Base-by-base conservation (phyloP, 31 red algal genomes). In the Asparagopsis taxiformis region DNA sequence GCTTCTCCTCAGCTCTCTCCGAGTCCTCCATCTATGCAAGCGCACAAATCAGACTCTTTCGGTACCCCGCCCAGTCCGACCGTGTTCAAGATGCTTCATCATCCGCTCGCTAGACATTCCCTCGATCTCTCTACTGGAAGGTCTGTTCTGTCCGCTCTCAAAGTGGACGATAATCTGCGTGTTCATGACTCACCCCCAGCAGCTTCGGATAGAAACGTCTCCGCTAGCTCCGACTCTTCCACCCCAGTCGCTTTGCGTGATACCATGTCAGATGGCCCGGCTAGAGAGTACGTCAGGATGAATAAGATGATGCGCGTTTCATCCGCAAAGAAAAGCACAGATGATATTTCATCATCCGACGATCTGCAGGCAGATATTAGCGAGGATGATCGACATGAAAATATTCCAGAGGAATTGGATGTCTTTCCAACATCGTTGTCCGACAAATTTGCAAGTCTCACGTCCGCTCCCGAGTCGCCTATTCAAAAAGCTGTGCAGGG, bases 361-460 rank as follows among this genome's bases (percentile, higher is more conserved):
- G 41, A 46, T 13, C 13, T 46, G 41, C 41, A 46, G 41, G 41
- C 8, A 6, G 41, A 46, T 13, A 46, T 46, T 46, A 46, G 41
- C 13, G 41, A 46, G 13, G 41, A 46, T 13, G 41, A 46, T 13
- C 6, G 13, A 13, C 41, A 46, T 46, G 41, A 46, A 13, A 46
- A 46, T 46, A 46, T 46, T 13, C 41, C 41, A 46, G 41, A 46
- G 41, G 41, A 46, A 46, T 46, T 46, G 13, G 41, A 46, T 9
- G 41, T 46, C 41, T 46, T 46, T 46, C 41, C 41, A 6, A 9
- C 41, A 9, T 46, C 41, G 8, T 46, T 46, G 41, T 46, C 41
- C 13, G 41, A 46, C 8, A 56, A 52, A 17, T 72, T 43, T n/a
- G 15, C 68, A 19, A 25, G 19, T 32, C 68, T 29, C 25, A 72